Conservation (phyloP, 768 basidiomycete genomes). For the Russula abietina region DNA sequence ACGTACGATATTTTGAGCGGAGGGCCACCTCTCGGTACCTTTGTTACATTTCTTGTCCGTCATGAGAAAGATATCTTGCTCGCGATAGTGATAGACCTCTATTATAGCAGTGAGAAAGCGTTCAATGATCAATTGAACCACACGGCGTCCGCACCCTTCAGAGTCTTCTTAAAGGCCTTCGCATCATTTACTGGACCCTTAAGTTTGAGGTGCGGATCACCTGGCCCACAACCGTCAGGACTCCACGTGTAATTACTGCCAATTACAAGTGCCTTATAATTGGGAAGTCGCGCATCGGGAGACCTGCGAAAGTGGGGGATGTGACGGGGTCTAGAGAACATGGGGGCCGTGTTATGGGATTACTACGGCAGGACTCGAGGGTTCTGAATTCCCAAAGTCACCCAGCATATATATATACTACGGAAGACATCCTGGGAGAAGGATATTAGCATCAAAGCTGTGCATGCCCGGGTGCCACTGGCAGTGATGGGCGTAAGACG, state of each 20-base stretch:
- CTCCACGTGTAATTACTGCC: constrained; percentile 3
- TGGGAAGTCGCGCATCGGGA: neutral
- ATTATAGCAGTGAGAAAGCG: neutral
- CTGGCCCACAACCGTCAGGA: neutral
- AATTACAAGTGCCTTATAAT: neutral
- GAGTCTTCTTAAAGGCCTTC: neutral
- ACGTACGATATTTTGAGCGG: constrained; percentile 20
- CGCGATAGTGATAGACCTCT: constrained; percentile 7
- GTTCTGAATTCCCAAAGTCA: no score
- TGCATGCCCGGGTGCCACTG: no score
- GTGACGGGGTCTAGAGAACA: neutral
- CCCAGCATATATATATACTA: neutral
- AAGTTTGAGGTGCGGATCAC: neutral
- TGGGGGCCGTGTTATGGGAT: neutral
- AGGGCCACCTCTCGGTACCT: constrained; percentile 8
- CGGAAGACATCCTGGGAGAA: neutral
- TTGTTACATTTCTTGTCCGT: constrained; percentile 14
- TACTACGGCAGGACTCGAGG: no score
- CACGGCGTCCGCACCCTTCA: constrained; percentile 13
- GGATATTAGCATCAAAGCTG: no score
- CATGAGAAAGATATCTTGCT: constrained; percentile 17
- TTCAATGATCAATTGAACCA: neutral
- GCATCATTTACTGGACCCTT: constrained; percentile 13
- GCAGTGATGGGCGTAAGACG: no score
- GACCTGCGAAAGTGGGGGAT: neutral